Evolutionary conservation across 2,329 filamentous ascomycete species (phyloP).

Genomic region (Pseudocercospora ulei): DNA sequence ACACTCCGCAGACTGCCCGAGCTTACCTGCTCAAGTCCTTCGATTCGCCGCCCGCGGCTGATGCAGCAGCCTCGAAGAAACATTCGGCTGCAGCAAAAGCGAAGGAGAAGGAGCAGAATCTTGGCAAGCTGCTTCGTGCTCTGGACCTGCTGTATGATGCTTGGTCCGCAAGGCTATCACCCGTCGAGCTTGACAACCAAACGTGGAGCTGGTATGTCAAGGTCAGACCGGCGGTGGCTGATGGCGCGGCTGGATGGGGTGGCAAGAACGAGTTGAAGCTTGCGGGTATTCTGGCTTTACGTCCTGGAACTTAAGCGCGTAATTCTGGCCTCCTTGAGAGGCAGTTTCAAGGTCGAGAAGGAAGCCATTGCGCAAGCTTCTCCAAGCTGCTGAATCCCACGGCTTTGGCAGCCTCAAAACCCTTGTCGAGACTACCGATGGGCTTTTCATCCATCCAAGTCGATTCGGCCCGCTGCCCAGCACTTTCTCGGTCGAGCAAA

Average conservation of each 20-base stretch:
- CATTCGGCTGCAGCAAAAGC: slow-evolving; percentile 46
- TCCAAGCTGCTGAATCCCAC: slow-evolving; percentile 25
- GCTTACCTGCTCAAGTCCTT: slow-evolving; percentile 53
- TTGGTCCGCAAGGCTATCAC: slow-evolving; percentile 56
- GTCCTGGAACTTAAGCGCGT: slow-evolving; percentile 27
- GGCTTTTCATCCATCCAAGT: slow-evolving; percentile 21
- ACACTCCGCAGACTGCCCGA: slow-evolving; percentile 60
- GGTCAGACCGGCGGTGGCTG: slow-evolving; percentile 64
- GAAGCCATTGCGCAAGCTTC: slow-evolving; percentile 25
- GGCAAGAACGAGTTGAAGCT: slow-evolving; percentile 64
- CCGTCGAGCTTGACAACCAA: slow-evolving; percentile 60
- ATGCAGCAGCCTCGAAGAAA: slow-evolving; percentile 40
- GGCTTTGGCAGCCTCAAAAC: slow-evolving; percentile 19
- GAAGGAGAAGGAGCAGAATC: slow-evolving; percentile 57
- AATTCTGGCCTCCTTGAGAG: neutral
- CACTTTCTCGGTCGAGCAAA: slow-evolving; percentile 35
- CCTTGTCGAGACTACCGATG: slow-evolving; percentile 16
- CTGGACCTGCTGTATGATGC: slow-evolving; percentile 63
- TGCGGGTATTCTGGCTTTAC: slow-evolving; percentile 54
- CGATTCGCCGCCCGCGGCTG: slow-evolving; percentile 38
- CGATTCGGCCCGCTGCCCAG: slow-evolving; percentile 15
- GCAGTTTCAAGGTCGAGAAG: slow-evolving; percentile 6
- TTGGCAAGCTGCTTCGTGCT: slow-evolving; percentile 59
- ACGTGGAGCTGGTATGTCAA: slow-evolving; percentile 76
- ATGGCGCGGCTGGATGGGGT: slow-evolving; percentile 70